phyloP scores from a whole-genome alignment of 2,329 filamentous ascomycete species.

The Paecilomyces sp. region DNA sequence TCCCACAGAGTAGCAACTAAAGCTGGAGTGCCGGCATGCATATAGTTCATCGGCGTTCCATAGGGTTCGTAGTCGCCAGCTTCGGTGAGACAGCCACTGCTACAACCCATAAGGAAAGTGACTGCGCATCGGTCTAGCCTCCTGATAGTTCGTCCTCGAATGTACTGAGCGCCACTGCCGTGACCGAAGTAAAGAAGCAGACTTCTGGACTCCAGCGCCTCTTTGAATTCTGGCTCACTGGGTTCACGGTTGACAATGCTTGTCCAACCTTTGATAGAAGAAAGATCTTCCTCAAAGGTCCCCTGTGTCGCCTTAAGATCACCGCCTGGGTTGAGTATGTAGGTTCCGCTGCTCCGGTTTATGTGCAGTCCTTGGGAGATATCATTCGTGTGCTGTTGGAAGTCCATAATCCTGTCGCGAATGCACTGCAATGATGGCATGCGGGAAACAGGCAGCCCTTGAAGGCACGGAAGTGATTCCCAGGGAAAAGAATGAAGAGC shows the following conservation, averaged over 20 bases:
- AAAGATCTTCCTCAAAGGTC: slow-evolving; percentile 63
- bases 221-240: slow-evolving; percentile 68
- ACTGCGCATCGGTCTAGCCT: slow-evolving; percentile 71
- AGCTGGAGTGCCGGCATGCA: slow-evolving; percentile 78
- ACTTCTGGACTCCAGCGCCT: slow-evolving; percentile 57
- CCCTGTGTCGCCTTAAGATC: slow-evolving; percentile 75
- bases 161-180: slow-evolving; percentile 89
- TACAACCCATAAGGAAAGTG: slow-evolving; percentile 90
- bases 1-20: slow-evolving; percentile 95
- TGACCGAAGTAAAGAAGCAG: slow-evolving; percentile 93
- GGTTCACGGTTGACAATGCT: slow-evolving; percentile 63
- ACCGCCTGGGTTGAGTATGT: slow-evolving; percentile 81
- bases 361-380: slow-evolving; percentile 41
- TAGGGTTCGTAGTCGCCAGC: slow-evolving; percentile 85
- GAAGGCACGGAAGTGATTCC: slow-evolving; percentile 87
- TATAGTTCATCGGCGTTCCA: slow-evolving; percentile 84
- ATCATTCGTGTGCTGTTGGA: slow-evolving; percentile 16
- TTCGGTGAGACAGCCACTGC: slow-evolving; percentile 71
- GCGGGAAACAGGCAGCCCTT: slow-evolving; percentile 70
- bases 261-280: slow-evolving; percentile 53
- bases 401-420: slow-evolving; percentile 63
- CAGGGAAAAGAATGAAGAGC: slow-evolving; percentile 86
- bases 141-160: slow-evolving; percentile 75
- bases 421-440: slow-evolving; percentile 82
- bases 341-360: slow-evolving; percentile 42